Evolutionary conservation across 345 rosid species (phyloP), one percentile per base, ranked within the genome.

Genomic region (Pistacia atlantica): DNA sequence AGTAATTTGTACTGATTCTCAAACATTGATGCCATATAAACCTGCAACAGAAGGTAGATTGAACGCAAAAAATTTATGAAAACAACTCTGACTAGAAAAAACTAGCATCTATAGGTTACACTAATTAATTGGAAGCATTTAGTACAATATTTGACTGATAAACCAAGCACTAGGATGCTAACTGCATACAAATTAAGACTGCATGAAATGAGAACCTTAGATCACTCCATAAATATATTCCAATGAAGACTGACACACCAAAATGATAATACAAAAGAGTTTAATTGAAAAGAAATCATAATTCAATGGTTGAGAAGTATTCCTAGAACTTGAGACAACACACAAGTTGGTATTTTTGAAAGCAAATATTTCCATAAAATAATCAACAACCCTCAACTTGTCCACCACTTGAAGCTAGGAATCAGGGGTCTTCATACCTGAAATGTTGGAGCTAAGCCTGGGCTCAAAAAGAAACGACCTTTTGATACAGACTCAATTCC

Each of bases 401-500:
- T 48, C 54, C 13, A 46, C 67, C 31, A 62, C 76, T 61, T 13
- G 69, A 37, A 62, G 59, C 65, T 20, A 73, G 58, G 46, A n/a
- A 58, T 31, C 12, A 58, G 25, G 66, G 73, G 75, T 59, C 52
- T 38, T 46, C 73, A 54, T 83, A 93, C 99, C 97, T 91, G 98
- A 84, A 96, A 93, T 66, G 98, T 91, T 58, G 99, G 99, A 59
- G 98, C 95, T 82, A 96, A 90, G 59, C 98, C 98, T 0, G 97
- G 97, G 77, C 99, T 93, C 82, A 92, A 78, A 88, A 91, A 96
- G 81, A 87, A 96, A 1, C 94, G 97, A 52, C 97, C 91, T 90
- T 89, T 96, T 38, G 95, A 84, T 72, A 93, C 97, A 55, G 92
- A 85, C 65, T 85, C 89, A 69, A 96, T 83, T 46, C 97, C 98